Base-by-base conservation (phyloP, 176 grass and related monocot species). In the Juncus effusus region DNA sequence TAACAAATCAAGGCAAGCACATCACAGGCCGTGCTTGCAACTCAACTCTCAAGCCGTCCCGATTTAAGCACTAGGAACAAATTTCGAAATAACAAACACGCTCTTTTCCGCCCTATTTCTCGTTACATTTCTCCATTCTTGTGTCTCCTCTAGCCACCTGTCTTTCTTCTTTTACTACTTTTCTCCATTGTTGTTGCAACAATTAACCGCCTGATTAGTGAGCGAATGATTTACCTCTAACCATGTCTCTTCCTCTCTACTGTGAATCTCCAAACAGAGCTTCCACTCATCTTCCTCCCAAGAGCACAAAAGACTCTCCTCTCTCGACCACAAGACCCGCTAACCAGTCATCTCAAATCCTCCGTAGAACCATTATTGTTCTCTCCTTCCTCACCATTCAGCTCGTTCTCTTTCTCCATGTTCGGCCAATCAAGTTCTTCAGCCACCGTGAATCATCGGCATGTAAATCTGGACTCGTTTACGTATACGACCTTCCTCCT, bases 401-500 rank as follows among this genome's bases (percentile, higher is more conserved):
- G 66, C 44, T 91, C 14, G 8, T 88, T 39, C 63, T 96, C 59
- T 80, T 91, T 80, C 39, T 54, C 6, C 63, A 45, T 75, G 51
- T 51, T 64, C 62, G 15, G 8, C 40, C 72, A 41, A 41, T 76
- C 65, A 1, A 73, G 13, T 67, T 71, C 1, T 57, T 83, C 3
- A 62, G 79, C 1, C 78, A 70, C 84, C 62, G 79, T 70, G 69
- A 78, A 3, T 50, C 62, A 36, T 78, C 86, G 1, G 54, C 16
- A 14, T 95, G 90, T 65, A 10, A 52, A 3, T 16, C 66, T 0
- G 88, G 93, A 45, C 28, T 76, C 13, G 69, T 96, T 28, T 96
- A 91, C 42, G 87, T 91, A 13, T 91, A 96, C 75, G 74, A 91
- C 60, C 77, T 96, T 13, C 87, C 93, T 4, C 36, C 53, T 1